A percentile compares a stretch with the other conserved stretches of the same genome.
Evolutionary conservation across 2,329 filamentous ascomycete genomes (phyloP).

Genomic region (Mycosphaerelloides madeirae): DNA sequence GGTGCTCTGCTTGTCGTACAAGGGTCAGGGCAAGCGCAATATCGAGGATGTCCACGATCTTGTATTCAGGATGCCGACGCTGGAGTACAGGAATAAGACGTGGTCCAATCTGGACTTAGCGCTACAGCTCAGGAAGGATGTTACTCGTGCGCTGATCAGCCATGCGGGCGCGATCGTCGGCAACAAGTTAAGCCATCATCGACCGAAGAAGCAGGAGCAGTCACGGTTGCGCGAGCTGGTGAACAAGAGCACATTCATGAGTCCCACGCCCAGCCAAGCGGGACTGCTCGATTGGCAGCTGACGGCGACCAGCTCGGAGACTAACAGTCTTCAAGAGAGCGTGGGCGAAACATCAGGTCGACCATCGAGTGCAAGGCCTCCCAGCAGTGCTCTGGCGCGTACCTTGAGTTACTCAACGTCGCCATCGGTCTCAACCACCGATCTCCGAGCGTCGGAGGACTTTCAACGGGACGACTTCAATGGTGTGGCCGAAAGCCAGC

Average conservation of each 20-base stretch:
- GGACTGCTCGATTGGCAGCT: constrained; percentile 14
- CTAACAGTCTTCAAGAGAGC: constrained; percentile 23
- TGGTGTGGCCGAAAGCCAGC: no score
- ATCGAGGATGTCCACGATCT: constrained; percentile 96
- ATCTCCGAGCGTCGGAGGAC: constrained; percentile 9
- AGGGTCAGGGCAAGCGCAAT: constrained; percentile 91
- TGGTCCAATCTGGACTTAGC: constrained; percentile 97
- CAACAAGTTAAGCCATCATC: constrained; percentile 90
- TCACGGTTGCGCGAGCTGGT: constrained; percentile 76
- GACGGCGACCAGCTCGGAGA: constrained; percentile 19
- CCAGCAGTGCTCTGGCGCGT: constrained; percentile 25
- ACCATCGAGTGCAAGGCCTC: constrained; percentile 25
- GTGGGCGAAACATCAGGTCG: constrained; percentile 21
- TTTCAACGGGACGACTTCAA: background rate
- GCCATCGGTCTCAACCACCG: constrained; percentile 20
- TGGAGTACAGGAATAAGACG: constrained; percentile 97
- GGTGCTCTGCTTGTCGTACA: constrained; percentile 91
- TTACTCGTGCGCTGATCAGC: constrained; percentile 88
- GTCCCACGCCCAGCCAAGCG: constrained; percentile 12
- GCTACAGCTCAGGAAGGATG: constrained; percentile 85
- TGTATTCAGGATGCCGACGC: constrained; percentile 87
- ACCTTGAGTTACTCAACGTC: constrained; percentile 18
- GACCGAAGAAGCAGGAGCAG: constrained; percentile 74
- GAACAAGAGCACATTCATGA: constrained; percentile 65
- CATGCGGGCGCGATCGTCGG: constrained; percentile 95